A percentile compares a stretch with the other conserved stretches of the same genome.
Evolutionary conservation across 1,139 yeast species (phyloP).

Genomic region (Lodderomyces jiufengensis): DNA sequence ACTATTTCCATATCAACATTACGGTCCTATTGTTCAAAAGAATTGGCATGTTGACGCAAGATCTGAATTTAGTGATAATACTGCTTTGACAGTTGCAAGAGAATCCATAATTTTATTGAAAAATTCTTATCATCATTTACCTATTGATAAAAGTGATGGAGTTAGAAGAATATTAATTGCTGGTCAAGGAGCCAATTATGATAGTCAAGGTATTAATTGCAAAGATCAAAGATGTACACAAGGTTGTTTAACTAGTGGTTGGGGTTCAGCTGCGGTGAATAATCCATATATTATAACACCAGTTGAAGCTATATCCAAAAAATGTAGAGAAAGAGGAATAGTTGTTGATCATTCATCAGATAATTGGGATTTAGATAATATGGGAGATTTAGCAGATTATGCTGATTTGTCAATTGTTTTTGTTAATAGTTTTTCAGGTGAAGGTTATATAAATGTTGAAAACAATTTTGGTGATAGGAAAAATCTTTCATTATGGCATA

Average conservation of each 20-base stretch:
- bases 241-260: constrained; percentile 48
- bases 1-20: constrained; percentile 48
- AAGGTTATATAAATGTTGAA: constrained; percentile 56
- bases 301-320: constrained; percentile 45
- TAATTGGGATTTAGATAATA: constrained; percentile 41
- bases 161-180: constrained; percentile 43
- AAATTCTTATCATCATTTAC: constrained; percentile 48
- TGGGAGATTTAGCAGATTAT: constrained; percentile 43
- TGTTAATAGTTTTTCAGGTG: constrained; percentile 54
- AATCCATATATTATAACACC: constrained; percentile 57
- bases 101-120: constrained; percentile 56
- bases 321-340: constrained; percentile 42
- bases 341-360: constrained; percentile 42
- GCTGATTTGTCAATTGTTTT: constrained; percentile 53
- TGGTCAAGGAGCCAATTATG: constrained; percentile 48
- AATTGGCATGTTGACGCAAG: constrained; percentile 57
- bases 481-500: constrained; percentile 56
- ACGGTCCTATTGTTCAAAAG: constrained; percentile 50
- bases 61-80: constrained; percentile 43
- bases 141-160: constrained; percentile 43
- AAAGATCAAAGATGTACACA: constrained; percentile 46
- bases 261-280: constrained; percentile 53
- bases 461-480: constrained; percentile 59
- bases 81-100: constrained; percentile 52
- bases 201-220: constrained; percentile 46